Conservation (phyloP, 176 grass and related monocot species). For the Oryza glumipatula region DNA sequence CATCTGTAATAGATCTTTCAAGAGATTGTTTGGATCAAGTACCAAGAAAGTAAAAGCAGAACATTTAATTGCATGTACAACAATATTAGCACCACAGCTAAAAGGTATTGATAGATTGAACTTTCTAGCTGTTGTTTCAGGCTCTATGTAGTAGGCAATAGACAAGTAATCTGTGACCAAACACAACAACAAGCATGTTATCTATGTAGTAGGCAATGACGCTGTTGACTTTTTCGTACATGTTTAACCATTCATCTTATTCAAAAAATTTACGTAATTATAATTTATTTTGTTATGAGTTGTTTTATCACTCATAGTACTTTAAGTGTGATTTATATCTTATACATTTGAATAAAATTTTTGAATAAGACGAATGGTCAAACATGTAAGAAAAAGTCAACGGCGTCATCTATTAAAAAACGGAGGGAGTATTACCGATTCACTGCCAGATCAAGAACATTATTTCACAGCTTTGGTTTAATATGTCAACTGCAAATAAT, state of each 20-base stretch:
- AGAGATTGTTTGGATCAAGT: background rate
- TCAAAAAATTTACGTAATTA: too few species aligned
- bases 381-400: too few species aligned
- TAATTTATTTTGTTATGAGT: too few species aligned
- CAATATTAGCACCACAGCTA: background rate
- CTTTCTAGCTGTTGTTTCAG: background rate
- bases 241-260: too few species aligned
- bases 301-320: too few species aligned
- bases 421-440: slow-evolving; percentile 11
- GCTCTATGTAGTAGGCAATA: background rate
- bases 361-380: too few species aligned
- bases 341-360: too few species aligned
- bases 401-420: too few species aligned
- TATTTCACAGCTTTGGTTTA: slow-evolving; percentile 29
- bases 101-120: background rate
- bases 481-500: slow-evolving; percentile 34
- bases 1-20: background rate
- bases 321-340: too few species aligned
- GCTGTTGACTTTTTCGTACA: too few species aligned
- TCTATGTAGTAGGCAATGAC: too few species aligned
- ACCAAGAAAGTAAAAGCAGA: background rate
- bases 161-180: background rate
- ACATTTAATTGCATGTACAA: background rate
- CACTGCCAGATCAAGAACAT: slow-evolving; percentile 1
- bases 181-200: background rate